Evolutionary conservation across 768 basidiomycete species (phyloP), one percentile per base, ranked within the genome.

Genomic region (Boletus rufocinnamomeus): DNA sequence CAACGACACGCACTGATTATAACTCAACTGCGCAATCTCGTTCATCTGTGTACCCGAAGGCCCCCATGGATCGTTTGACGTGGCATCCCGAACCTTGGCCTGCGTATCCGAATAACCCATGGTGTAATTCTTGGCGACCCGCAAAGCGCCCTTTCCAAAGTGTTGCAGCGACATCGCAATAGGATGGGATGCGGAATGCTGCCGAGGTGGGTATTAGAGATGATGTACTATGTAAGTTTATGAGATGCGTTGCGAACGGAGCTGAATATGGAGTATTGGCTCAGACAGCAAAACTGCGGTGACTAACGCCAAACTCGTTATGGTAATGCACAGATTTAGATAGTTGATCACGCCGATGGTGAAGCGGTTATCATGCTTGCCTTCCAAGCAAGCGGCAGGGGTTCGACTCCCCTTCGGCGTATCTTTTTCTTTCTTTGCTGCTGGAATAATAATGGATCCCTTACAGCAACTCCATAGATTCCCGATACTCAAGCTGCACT

Each of bases 1-100:
- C 21, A 35, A 35, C 0, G 57, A 53, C 48, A 58, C 90, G 71
- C 66, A 95, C 95, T 97, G 96, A 76, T 97, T 97, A 74, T 93
- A 98, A 17, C 93, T 95, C 76, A 98, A 72, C 72, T 97, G 94
- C 0, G 96, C 96, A 64, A 99, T 85, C 77, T 98, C 96, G 78
- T 97, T 97, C 97, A 99, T 98, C 80, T 96, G 95, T 1, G 93
- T 93, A 6, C 96, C 95, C 9, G 91, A 91, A 6, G 96, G 96
- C 0, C 96, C 96, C 94, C 95, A 97, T 11, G 96, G 93, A 72
- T 98, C 96, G 77, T 98, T 98, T 25, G 92, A 94, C 19, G 95
- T 98, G 40, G 95, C 93, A 79, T 96, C 95, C 60, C 95, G 85
- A 60, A 98, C 93, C 75, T 98, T 98, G 44, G 91, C 86, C 76